Conservation (phyloP, 2,329 filamentous ascomycete genomes). For the Claviceps sp. region DNA sequence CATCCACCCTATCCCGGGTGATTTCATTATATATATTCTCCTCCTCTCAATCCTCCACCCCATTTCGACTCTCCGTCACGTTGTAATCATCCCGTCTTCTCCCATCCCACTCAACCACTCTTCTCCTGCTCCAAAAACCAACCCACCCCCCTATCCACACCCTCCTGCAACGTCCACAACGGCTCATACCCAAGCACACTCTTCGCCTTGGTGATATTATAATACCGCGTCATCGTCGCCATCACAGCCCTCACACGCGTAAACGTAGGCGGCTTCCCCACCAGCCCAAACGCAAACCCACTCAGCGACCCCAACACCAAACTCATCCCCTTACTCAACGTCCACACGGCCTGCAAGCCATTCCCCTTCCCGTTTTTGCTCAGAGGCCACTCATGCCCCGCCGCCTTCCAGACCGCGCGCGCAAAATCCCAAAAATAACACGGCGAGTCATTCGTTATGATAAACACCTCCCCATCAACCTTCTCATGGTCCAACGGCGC, state of each 20-base stretch:
- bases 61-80: no score
- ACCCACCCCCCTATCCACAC: conserved; percentile 37
- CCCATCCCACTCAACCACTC: conserved; percentile 3
- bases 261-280: conserved; percentile 42
- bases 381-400: conserved; percentile 29
- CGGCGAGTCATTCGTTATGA: conserved; percentile 81
- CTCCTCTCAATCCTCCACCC: no score
- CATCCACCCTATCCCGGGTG: no score
- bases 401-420: conserved; percentile 59
- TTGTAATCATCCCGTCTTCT: no score
- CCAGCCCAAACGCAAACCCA: conserved; percentile 36
- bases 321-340: conserved; percentile 37
- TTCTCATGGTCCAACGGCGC: conserved; percentile 57
- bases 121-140: conserved; percentile 42
- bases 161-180: conserved; percentile 52
- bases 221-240: conserved; percentile 64
- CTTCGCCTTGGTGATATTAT: conserved; percentile 65
- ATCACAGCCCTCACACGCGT: conserved; percentile 49
- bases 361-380: background rate
- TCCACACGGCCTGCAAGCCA: conserved; percentile 42
- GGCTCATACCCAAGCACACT: conserved; percentile 55
- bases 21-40: no score
- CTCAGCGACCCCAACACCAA: conserved; percentile 36
- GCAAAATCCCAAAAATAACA: conserved; percentile 88
- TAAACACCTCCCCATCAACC: conserved; percentile 76